These are phyloP conservation scores for Trichoderma sp. DNA, from an alignment of 2,329 filamentous ascomycete species.

Conservation along the genomic window DNA sequence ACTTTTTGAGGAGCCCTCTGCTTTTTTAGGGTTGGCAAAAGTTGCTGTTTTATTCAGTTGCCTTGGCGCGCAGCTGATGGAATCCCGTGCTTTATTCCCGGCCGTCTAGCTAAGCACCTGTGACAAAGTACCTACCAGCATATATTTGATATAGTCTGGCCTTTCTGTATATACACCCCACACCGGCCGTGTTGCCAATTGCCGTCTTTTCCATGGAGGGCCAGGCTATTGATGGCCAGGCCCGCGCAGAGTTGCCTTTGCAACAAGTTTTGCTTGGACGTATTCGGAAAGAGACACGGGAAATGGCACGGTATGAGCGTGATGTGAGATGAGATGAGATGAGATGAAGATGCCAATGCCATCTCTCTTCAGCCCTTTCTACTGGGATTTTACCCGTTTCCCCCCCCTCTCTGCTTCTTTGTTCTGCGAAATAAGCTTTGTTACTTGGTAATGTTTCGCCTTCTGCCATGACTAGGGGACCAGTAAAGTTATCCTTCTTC, in stretches of 20 bases:
- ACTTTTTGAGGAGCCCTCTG: constrained; percentile 11
- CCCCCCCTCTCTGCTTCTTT: not conserved
- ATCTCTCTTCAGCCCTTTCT: not conserved
- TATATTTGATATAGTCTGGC: too few relatives aligned
- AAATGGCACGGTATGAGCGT: not conserved
- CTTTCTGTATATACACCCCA: not conserved
- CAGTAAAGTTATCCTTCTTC: not conserved
- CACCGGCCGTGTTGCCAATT: constrained; percentile 12
- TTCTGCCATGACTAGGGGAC: not conserved
- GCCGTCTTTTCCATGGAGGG: constrained; percentile 20
- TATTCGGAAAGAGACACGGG: not conserved
- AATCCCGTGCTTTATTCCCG: constrained; percentile 23
- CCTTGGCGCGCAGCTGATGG: constrained; percentile 14
- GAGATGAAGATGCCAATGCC: constrained; percentile 12
- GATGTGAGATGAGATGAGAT: not conserved
- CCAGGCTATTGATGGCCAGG: constrained; percentile 9
- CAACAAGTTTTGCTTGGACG: not conserved
- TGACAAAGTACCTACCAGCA: not conserved
- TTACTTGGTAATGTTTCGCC: not conserved
- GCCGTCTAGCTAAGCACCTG: not conserved
- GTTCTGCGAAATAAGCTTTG: not conserved
- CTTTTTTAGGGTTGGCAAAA: constrained; percentile 13
- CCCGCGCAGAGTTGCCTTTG: not conserved
- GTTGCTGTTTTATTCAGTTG: not conserved
- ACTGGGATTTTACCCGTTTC: not conserved